phyloP scores from a whole-genome alignment of 768 basidiomycete genomes.

The Tremella yokohamensis region DNA sequence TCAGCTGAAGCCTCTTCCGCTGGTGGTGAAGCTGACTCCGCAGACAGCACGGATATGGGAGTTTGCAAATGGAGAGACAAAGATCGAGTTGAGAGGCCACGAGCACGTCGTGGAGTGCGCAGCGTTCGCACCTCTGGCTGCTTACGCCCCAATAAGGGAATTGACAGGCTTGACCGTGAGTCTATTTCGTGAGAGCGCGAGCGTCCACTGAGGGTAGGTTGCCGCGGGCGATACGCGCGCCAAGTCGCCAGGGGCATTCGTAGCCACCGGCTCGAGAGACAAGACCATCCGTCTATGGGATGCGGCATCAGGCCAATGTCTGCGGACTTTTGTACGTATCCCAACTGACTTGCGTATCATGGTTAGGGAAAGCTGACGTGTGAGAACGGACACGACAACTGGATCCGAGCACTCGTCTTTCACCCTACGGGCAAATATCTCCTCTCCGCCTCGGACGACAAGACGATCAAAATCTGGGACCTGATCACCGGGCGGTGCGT shows the following conservation, averaged over 20 bases:
- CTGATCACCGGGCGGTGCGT: constrained; percentile 76
- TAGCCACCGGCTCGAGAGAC: constrained; percentile 81
- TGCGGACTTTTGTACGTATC: constrained; percentile 65
- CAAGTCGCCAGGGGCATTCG: constrained; percentile 56
- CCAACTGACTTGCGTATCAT: constrained; percentile 45
- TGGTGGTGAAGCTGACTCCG: not conserved
- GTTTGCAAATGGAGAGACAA: constrained; percentile 67
- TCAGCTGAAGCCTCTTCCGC: constrained; percentile 41
- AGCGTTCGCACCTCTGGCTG: constrained; percentile 71
- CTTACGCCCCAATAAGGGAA: constrained; percentile 73
- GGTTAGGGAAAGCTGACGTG: not conserved
- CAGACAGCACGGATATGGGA: constrained; percentile 79
- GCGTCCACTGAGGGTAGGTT: constrained; percentile 27
- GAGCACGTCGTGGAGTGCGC: constrained; percentile 81
- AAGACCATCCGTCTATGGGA: constrained; percentile 93
- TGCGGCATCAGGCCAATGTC: constrained; percentile 70
- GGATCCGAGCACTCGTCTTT: constrained; percentile 82
- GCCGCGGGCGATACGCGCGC: constrained; percentile 54
- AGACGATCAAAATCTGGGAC: constrained; percentile 87
- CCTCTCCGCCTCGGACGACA: constrained; percentile 87
- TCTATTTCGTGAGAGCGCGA: not conserved
- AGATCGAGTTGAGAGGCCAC: constrained; percentile 79
- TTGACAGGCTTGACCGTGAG: constrained; percentile 68
- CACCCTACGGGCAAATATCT: constrained; percentile 86
- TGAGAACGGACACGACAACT: constrained; percentile 65